Evolutionary conservation across 2,329 filamentous ascomycete species (phyloP).

Genomic region (Apiospora koreana): DNA sequence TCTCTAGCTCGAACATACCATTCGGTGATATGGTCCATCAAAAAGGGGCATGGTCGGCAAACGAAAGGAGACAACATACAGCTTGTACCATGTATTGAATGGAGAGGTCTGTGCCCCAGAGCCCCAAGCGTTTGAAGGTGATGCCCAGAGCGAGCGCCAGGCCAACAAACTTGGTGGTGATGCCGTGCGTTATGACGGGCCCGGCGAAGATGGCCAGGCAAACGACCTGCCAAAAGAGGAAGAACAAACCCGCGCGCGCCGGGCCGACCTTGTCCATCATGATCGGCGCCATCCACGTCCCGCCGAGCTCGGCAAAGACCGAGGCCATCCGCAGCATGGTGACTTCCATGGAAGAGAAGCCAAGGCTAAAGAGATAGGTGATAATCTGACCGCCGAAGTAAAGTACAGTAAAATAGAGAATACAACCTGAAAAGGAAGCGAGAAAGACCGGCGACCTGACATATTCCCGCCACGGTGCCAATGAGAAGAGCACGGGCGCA

Average conservation of each 20-base stretch:
- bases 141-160: background rate
- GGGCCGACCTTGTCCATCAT: constrained; percentile 7
- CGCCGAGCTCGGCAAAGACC: background rate
- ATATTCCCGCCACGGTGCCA: background rate
- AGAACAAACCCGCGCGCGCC: constrained; percentile 4
- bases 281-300: background rate
- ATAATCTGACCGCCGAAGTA: constrained; percentile 6
- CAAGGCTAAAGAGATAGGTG: constrained; percentile 3
- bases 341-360: constrained; percentile 2
- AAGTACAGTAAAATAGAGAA: constrained; percentile 6
- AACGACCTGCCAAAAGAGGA: background rate
- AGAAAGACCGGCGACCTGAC: constrained; percentile 7
- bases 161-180: background rate
- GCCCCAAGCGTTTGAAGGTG: background rate
- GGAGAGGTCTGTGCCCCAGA: constrained; percentile 1
- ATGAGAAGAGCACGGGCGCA: background rate
- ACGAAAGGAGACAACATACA: background rate
- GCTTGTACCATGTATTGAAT: constrained; percentile 4
- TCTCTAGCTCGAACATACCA: background rate
- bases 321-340: background rate
- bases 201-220: background rate
- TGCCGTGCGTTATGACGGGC: background rate
- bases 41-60: background rate
- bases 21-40: background rate
- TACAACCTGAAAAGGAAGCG: constrained; percentile 7